Base-by-base conservation (phyloP, 148 eudicot genomes). In the Amaranthus cruentus region DNA sequence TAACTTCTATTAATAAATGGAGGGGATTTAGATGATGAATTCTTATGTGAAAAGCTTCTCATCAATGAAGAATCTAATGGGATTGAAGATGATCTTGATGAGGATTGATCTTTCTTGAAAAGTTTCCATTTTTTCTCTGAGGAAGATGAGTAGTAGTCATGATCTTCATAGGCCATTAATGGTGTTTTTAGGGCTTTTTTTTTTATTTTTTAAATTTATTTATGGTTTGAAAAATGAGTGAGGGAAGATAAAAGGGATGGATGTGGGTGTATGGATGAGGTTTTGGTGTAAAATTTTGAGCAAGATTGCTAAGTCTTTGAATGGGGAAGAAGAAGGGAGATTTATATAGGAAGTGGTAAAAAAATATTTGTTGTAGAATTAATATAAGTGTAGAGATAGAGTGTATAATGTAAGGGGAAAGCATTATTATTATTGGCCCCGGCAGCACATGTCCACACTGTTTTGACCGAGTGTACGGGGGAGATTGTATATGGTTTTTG, bases 51-150 rank as follows among this genome's bases (percentile, higher is more conserved):
- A 4, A 54, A 64, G 46, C 81, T 78, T 8, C 84, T 51, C 76
- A 82, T 78, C 62, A 82, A 46, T 3, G 81, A 71, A 4, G 84
- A 46, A 7, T 61, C 63, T 38, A 59, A 14, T 2, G 70, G 6
- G 4, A 21, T 55, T 5, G 77, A 62, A 5, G 80, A 64, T 4
- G 78, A 73, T 78, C 54, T 66, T n/a, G 76, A 21, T 15, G 72
- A 21, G 38, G 38, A 28, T 28, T 28, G 38, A 2, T 82, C 85
- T 68, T 28, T 78, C 44, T 82, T 78, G 68, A 78, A 75, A 48
- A 71, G 14, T 72, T 72, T 82, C 85, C 85, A 75, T 64, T 82
- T 82, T 57, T 78, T 82, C 6, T 81, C 84, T 52, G 81, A 72
- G 4, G 79, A 80, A 67, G 79, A n/a, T 47, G 81, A 70, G 76